phyloP scores from a whole-genome alignment of 2,329 filamentous ascomycete species.

The Periconia sp. region DNA sequence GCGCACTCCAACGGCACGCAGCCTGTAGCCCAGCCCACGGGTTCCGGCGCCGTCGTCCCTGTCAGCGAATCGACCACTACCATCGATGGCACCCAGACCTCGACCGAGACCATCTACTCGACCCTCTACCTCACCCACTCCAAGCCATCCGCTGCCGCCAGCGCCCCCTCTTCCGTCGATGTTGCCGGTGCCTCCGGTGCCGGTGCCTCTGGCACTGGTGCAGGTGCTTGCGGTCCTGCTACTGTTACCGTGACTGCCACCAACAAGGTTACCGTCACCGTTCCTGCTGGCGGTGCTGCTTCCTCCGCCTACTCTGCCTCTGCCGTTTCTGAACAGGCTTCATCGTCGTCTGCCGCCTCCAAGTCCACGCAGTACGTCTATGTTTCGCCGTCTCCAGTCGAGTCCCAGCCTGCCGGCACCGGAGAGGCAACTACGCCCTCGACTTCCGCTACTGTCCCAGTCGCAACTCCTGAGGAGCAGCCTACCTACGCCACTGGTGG shows the following conservation, averaged over 20 bases:
- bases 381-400: slow-evolving; percentile 2
- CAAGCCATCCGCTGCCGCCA: slow-evolving; percentile 21
- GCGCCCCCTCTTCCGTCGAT: slow-evolving; percentile 26
- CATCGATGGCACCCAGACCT: slow-evolving; percentile 29
- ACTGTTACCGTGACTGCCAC: slow-evolving; percentile 49
- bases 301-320: slow-evolving; percentile 17
- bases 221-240: slow-evolving; percentile 31
- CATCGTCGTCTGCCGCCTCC: background rate
- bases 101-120: slow-evolving; percentile 30
- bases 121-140: slow-evolving; percentile 32
- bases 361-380: no score
- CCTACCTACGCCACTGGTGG: slow-evolving; percentile 6
- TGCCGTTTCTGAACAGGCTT: slow-evolving; percentile 15
- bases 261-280: slow-evolving; percentile 50
- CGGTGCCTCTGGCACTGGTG: slow-evolving; percentile 26
- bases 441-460: slow-evolving; percentile 17
- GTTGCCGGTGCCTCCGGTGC: slow-evolving; percentile 20
- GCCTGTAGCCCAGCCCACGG: slow-evolving; percentile 25
- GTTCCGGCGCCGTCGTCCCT: slow-evolving; percentile 23
- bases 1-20: slow-evolving; percentile 31
- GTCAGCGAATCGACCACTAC: slow-evolving; percentile 30
- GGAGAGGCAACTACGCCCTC: slow-evolving; percentile 8
- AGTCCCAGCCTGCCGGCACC: slow-evolving; percentile 2
- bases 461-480: slow-evolving; percentile 10
- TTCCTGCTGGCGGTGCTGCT: slow-evolving; percentile 34